Conservation (phyloP, 352 stramenopile genomes). For the Pythium coloratum region DNA sequence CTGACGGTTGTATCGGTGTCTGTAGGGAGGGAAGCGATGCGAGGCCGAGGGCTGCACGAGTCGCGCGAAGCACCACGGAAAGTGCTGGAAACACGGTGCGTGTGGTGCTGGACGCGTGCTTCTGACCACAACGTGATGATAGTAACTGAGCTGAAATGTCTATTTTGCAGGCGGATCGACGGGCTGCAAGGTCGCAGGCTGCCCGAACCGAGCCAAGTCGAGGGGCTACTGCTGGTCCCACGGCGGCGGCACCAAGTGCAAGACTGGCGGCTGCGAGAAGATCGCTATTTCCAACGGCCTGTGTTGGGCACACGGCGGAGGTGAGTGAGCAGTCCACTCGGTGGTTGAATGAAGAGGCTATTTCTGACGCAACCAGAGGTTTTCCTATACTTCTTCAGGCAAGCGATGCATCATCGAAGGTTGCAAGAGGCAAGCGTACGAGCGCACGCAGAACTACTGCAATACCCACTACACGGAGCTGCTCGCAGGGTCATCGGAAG, state of each 20-base stretch:
- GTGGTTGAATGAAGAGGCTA: background rate
- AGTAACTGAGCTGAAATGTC: background rate
- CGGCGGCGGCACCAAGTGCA: slow-evolving; percentile 83
- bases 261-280: slow-evolving; percentile 62
- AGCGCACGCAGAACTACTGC: slow-evolving; percentile 78
- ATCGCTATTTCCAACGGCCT: slow-evolving; percentile 78
- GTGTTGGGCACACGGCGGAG: slow-evolving; percentile 77
- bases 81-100: slow-evolving; percentile 73
- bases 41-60: slow-evolving; percentile 57
- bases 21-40: slow-evolving; percentile 69
- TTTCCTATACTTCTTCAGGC: slow-evolving; percentile 19
- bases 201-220: slow-evolving; percentile 83
- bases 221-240: slow-evolving; percentile 86
- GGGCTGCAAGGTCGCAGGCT: slow-evolving; percentile 67
- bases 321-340: slow-evolving; percentile 4
- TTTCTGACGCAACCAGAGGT: background rate
- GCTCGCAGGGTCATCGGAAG: background rate
- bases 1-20: background rate
- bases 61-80: slow-evolving; percentile 70
- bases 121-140: too few relatives aligned
- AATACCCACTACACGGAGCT: slow-evolving; percentile 56
- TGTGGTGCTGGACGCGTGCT: background rate
- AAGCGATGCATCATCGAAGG: slow-evolving; percentile 73
- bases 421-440: slow-evolving; percentile 73
- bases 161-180: slow-evolving; percentile 45